Conservation (phyloP, 805 yeast genomes). For the Ogataea degrootiae region DNA sequence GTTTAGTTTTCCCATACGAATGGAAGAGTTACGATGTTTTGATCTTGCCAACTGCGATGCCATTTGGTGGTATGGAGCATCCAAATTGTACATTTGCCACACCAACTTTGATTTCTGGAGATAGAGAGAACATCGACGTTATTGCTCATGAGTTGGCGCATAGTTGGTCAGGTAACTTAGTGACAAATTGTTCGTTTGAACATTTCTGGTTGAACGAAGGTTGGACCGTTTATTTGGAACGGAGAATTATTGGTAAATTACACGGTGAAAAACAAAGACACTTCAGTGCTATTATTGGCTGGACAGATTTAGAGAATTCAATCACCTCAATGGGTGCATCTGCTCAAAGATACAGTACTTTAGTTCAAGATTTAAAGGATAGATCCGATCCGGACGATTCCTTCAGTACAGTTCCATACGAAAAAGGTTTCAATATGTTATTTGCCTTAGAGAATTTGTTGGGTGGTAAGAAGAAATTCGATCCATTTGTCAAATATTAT, state of each 20-base stretch:
- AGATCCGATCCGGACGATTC: slow-evolving; percentile 85
- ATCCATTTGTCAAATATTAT: slow-evolving; percentile 75
- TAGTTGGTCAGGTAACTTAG: slow-evolving; percentile 89
- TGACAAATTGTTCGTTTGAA: slow-evolving; percentile 88
- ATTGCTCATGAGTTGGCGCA: slow-evolving; percentile 92
- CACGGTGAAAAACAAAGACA: slow-evolving; percentile 78
- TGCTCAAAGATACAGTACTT: slow-evolving; percentile 48
- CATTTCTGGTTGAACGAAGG: slow-evolving; percentile 96
- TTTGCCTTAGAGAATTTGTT: slow-evolving; percentile 66
- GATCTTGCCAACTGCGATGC: slow-evolving; percentile 70
- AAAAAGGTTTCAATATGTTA: slow-evolving; percentile 79
- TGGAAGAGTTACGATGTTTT: slow-evolving; percentile 82
- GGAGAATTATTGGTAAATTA: slow-evolving; percentile 72
- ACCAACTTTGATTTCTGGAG: slow-evolving; percentile 82
- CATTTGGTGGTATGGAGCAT: slow-evolving; percentile 95
- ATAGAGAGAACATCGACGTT: slow-evolving; percentile 80
- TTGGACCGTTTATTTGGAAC: slow-evolving; percentile 90
- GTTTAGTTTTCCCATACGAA: slow-evolving; percentile 70
- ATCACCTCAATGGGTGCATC: slow-evolving; percentile 59
- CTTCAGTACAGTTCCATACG: slow-evolving; percentile 84
- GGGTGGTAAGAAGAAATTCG: slow-evolving; percentile 72
- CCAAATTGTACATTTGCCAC: slow-evolving; percentile 90
- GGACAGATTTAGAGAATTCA: slow-evolving; percentile 72
- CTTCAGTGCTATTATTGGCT: slow-evolving; percentile 80
- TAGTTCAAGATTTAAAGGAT: slow-evolving; percentile 68